These are phyloP conservation scores for Neurospora sp. DNA, from an alignment of 495 filamentous ascomycete genomes.

Conservation along the genomic window DNA sequence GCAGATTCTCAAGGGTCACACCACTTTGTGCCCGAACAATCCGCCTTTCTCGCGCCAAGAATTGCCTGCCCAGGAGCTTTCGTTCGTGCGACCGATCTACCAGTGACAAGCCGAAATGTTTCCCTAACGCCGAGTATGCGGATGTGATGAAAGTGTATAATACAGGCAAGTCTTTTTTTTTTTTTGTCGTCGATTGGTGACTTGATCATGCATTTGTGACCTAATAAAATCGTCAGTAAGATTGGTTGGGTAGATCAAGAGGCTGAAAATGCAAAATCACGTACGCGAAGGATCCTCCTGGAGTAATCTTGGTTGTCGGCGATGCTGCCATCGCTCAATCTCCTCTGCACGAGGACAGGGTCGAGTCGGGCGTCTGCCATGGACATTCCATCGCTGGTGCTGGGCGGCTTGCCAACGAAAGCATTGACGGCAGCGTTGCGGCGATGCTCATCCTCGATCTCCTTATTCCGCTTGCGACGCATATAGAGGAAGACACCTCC, in stretches of 20 bases:
- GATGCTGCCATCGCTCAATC: slow-evolving; percentile 94
- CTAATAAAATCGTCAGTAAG: slow-evolving; percentile 25
- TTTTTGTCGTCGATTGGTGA: slow-evolving; percentile 33
- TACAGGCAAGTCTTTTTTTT: slow-evolving; percentile 36
- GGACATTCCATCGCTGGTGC: slow-evolving; percentile 46
- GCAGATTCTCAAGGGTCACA: slow-evolving; percentile 18
- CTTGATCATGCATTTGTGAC: slow-evolving; percentile 46
- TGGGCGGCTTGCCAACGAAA: slow-evolving; percentile 53
- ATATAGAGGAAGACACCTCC: slow-evolving; percentile 67
- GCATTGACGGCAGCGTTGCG: slow-evolving; percentile 59
- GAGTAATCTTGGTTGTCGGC: slow-evolving; percentile 98
- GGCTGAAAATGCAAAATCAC: slow-evolving; percentile 8
- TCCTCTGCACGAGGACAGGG: slow-evolving; percentile 73
- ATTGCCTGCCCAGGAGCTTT: slow-evolving; percentile 19
- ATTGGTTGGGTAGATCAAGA: background rate
- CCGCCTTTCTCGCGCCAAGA: slow-evolving; percentile 27
- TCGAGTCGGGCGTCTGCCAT: slow-evolving; percentile 80
- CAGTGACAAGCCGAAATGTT: slow-evolving; percentile 30
- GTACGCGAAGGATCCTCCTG: slow-evolving; percentile 84
- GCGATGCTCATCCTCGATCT: slow-evolving; percentile 70
- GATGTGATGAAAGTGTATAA: slow-evolving; percentile 31
- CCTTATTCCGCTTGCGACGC: slow-evolving; percentile 59
- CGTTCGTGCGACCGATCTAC: slow-evolving; percentile 30
- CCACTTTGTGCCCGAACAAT: slow-evolving; percentile 19
- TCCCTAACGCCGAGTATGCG: slow-evolving; percentile 45